Base-by-base conservation (phyloP, 345 rosid genomes). In the Lepidium aucheri region DNA sequence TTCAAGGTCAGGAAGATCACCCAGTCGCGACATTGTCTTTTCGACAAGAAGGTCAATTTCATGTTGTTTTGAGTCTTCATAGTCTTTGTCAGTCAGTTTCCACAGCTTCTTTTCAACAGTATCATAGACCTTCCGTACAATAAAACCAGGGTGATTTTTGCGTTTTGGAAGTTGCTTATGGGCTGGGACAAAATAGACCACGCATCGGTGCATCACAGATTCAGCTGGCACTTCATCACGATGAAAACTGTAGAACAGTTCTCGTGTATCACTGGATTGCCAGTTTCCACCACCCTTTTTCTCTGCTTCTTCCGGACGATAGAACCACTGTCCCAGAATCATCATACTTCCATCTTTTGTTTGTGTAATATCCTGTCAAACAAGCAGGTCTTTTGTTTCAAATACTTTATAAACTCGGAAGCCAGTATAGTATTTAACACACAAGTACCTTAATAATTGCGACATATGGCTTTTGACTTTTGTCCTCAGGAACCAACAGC, bases 271-370 rank as follows among this genome's bases (percentile, higher is more conserved):
- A 60, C 76, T 72, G 11, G 89, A 88, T 63, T 78, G 84, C 99
- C 99, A 94, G 69, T 81, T 89, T 65, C 99, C 96, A 32, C 97
- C 99, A 5, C 93, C 97, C 71, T 84, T 94, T 68, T 68, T 84
- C 73, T 84, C 22, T 20, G 22, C 22, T 20, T 20, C 22, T 20
- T 20, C 22, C 22, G 22, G 22, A 20, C 22, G 22, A 75, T 90
- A 94, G 78, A 94, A 94, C 97, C 97, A 94, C 72, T 94, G 99
- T 41, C 97, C 99, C 44, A 85, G 80, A 42, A 94, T 95, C 93
- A 83, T 87, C 81, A 88, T 52, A 60, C 63, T 69, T 60, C 90
- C 91, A 45, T 78, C 76, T 44, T 74, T 82, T 10, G 77, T 77
- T 76, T 83, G 91, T 52, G 88, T 57, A 18, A 94, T 87, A 72